Evolutionary conservation across 768 basidiomycete species (phyloP), one percentile per base, ranked within the genome.

Genomic region (Xerocomus spinulosus): DNA sequence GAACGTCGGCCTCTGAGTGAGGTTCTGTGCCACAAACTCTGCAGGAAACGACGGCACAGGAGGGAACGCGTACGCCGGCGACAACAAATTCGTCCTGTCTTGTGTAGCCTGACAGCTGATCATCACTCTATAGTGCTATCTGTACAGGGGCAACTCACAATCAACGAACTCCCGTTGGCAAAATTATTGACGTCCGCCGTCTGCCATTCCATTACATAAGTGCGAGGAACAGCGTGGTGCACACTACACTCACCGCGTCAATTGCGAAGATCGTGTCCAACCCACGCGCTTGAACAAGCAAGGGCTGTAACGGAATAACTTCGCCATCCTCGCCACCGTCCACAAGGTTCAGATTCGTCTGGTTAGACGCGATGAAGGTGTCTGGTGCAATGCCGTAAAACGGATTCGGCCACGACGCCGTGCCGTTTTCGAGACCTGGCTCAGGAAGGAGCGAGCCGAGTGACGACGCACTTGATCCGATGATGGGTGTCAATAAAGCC

Each of bases 201-300:
- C 63, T 62, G 30, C 17, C 26, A 28, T 28, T 6, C 26, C 10
- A 28, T 28, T 10, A 10, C 26, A 10, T 28, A 28, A 28, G 26
- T 28, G 5, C n/a, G n/a, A 10, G 26, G 6, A 28, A 28, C 26
- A 28, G 10, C 26, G 5, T 28, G 26, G 5, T 28, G 26, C 10
- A 10, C 10, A 5, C 26, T 28, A 5, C 1, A 50, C 69, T 46
- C 56, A 66, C 59, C 9, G 66, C 69, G 55, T 81, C 80, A 38
- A 80, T 70, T 0, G 76, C 77, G 26, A 81, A 40, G 54, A 81
- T 74, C 7, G 71, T 68, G 49, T 81, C 80, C 43, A 80, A 55
- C 0, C 56, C 63, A 36, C 79, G 73, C 20, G 68, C 67, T 32
- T 70, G 62, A 40, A 77, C 70, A 12, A 80, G 68, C 32, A 81